Evolutionary conservation across 176 grass and related monocot genomes (phyloP).

Genomic region (Oryza meridionalis): DNA sequence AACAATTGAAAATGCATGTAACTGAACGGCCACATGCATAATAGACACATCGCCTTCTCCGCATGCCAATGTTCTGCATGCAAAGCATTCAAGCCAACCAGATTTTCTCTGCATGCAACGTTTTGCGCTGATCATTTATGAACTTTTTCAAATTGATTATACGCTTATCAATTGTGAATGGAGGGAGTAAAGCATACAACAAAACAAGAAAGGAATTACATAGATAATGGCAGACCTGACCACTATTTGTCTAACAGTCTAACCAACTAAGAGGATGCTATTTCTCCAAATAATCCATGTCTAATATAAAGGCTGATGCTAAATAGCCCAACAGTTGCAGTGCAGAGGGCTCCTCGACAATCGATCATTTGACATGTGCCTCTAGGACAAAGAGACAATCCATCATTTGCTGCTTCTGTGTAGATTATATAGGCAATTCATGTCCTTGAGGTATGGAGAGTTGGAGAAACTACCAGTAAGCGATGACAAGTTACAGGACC

Average conservation of each 20-base stretch:
- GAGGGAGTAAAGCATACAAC: neutral
- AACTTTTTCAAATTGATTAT: no score
- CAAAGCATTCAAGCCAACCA: no score
- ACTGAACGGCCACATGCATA: no score
- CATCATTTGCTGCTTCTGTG: neutral
- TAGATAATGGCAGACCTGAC: slow-evolving; percentile 13
- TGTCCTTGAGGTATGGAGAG: neutral
- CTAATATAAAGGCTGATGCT: neutral
- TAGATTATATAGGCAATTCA: neutral
- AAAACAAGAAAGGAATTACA: neutral
- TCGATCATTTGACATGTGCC: neutral
- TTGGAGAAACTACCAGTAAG: neutral
- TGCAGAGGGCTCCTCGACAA: neutral
- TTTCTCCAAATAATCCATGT: slow-evolving; percentile 19
- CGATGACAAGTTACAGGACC: neutral
- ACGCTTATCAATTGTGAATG: no score
- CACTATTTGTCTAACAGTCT: slow-evolving; percentile 14
- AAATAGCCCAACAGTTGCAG: neutral
- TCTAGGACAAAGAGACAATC: neutral
- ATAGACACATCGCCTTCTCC: no score
- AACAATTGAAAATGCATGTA: no score
- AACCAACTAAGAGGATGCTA: slow-evolving; percentile 1
- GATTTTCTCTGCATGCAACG: no score
- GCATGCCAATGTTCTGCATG: no score
- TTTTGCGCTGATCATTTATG: no score